Base-by-base conservation (phyloP, 129 eudicot genomes). In the Escallonia rubra region DNA sequence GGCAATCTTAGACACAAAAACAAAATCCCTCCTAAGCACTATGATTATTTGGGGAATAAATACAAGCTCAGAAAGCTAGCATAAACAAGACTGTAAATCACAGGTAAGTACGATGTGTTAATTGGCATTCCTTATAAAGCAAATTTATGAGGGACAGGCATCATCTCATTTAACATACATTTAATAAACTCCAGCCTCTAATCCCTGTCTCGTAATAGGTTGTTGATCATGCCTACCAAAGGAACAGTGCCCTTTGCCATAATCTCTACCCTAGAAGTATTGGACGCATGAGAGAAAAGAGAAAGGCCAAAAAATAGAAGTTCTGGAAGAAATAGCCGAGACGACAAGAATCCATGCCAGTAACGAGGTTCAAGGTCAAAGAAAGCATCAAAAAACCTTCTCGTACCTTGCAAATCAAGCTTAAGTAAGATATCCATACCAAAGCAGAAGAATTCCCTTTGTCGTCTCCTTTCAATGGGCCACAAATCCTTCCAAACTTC, bases 291-390 rank as follows among this genome's bases (percentile, higher is more conserved):
- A 50, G 72, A 67, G 69, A 94, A 94, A 56, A 94, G 95, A 42
- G 97, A 82, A 7, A 94, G 88, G 76, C 97, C 99, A 46, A 94
- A 94, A 58, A 83, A 59, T 40, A 94, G 0, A 39, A 94, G 83
- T 57, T 94, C 99, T 4, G 96, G 99, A 43, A 94, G 93, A 79
- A 84, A 94, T 57, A 94, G 70, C 71, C 99, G 77, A 39, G 99
- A 94, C 12, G 99, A 94, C 87, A 94, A 83, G 74, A 94, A 94
- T 50, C 99, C 99, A 41, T 94, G 99, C 99, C 99, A 94, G 52
- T 89, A 89, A 49, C 87, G 96, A 61, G 99, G 99, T 72, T 94
- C 97, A 13, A 94, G 82, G 69, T 94, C 90, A 53, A 94, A 94
- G 71, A 94, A 94, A 0, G 99, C 97, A 72, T 85, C 92, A 53